phyloP scores from a whole-genome alignment of 1,284 basidiomycete species.

The Puccinia coronata region DNA sequence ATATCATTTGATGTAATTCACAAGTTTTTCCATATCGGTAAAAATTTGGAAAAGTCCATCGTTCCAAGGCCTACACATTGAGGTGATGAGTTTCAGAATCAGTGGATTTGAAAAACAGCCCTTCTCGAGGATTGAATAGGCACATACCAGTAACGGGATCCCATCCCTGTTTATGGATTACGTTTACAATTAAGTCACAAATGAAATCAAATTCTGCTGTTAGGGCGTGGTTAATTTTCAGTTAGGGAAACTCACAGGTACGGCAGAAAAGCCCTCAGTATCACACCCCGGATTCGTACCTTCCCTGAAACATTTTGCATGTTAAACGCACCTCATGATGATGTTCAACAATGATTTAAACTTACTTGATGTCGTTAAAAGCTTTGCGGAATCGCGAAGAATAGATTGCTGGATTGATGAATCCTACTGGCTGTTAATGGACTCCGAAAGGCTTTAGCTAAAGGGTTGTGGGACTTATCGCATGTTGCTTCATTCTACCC shows the following conservation, averaged over 20 bases:
- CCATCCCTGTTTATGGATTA: conserved; percentile 48
- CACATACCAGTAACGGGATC: conserved; percentile 51
- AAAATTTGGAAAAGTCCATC: conserved; percentile 32
- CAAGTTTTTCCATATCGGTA: conserved; percentile 15
- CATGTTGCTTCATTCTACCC: neutral
- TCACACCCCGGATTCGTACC: conserved; percentile 66
- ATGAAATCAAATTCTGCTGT: neutral
- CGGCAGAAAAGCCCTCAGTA: conserved; percentile 61
- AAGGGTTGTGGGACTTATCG: neutral
- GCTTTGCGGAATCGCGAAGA: conserved; percentile 55
- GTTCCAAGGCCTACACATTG: conserved; percentile 31
- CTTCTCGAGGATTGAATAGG: neutral
- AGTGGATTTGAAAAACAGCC: no score
- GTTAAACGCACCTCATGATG: neutral
- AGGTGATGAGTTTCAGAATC: neutral
- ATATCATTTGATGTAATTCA: no score
- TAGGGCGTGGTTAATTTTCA: neutral
- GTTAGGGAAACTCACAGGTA: conserved; percentile 53
- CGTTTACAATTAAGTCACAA: neutral
- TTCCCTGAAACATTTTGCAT: conserved; percentile 16
- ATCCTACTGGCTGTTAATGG: conserved; percentile 62
- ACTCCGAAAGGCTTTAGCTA: neutral
- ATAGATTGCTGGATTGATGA: conserved; percentile 68
- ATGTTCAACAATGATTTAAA: neutral
- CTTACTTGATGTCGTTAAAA: conserved; percentile 64